Evolutionary conservation across 108 stramenopile species (phyloP).

Genomic region (Craspedostauros australis): DNA sequence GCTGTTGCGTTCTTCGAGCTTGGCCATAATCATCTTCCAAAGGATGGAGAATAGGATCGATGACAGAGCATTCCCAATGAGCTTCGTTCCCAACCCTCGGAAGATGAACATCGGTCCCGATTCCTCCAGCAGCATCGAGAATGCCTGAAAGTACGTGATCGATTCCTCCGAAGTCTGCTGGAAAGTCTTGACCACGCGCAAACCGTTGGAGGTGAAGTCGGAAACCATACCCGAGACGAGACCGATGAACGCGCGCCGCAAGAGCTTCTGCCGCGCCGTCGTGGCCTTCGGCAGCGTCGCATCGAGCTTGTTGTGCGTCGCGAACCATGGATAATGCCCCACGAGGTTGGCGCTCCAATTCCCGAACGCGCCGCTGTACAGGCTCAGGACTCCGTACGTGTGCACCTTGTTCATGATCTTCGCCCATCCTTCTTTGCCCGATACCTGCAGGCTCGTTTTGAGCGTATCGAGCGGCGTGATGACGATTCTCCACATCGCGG

Average conservation of each 20-base stretch:
- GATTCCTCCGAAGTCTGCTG: conserved; percentile 78
- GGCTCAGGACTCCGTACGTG: conserved; percentile 44
- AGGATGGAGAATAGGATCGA: conserved; percentile 45
- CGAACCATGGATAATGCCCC: conserved; percentile 83
- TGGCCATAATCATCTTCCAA: conserved; percentile 38
- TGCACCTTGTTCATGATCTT: conserved; percentile 43
- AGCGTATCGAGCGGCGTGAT: conserved; percentile 83
- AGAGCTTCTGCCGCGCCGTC: not conserved
- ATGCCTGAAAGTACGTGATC: conserved; percentile 25
- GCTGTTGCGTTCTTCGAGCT: conserved; percentile 1
- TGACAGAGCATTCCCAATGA: conserved; percentile 48
- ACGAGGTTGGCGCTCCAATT: conserved; percentile 74
- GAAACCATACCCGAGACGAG: conserved; percentile 60
- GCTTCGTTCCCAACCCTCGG: conserved; percentile 39
- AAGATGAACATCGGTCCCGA: conserved; percentile 39
- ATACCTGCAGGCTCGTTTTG: conserved; percentile 85
- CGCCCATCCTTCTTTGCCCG: conserved; percentile 63
- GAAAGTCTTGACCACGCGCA: conserved; percentile 87
- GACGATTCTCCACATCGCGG: conserved; percentile 75
- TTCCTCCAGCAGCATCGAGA: conserved; percentile 35
- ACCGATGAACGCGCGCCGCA: conserved; percentile 54
- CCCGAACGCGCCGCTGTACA: conserved; percentile 80
- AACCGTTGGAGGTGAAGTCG: conserved; percentile 76
- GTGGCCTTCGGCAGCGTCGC: conserved; percentile 29
- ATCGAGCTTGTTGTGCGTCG: conserved; percentile 43